Conservation (phyloP, 2,329 filamentous ascomycete genomes). For the Colletotrichum nymphaeae region DNA sequence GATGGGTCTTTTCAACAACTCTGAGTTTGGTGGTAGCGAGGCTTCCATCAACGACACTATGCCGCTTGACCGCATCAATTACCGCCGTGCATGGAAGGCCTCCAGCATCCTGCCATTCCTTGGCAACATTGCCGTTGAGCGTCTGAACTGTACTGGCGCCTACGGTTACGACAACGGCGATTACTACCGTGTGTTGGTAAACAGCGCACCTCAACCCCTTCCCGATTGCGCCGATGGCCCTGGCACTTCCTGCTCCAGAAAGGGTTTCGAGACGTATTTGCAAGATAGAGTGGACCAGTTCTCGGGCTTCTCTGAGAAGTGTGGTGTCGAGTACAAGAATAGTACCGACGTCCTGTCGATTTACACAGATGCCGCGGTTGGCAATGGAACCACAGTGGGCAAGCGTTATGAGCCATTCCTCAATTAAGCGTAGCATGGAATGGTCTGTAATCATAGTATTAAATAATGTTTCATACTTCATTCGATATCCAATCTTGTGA, state of each 20-base stretch:
- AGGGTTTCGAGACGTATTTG: conserved; percentile 52
- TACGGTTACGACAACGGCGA: conserved; percentile 65
- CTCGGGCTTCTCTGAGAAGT: conserved; percentile 53
- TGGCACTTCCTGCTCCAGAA: conserved; percentile 54
- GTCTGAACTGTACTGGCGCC: conserved; percentile 68
- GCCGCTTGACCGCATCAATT: conserved; percentile 71
- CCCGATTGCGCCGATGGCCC: conserved; percentile 56
- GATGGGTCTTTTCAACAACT: conserved; percentile 78
- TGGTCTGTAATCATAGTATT: background rate
- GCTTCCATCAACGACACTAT: conserved; percentile 70
- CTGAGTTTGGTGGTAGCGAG: conserved; percentile 59
- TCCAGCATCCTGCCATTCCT: conserved; percentile 74
- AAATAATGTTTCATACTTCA: background rate
- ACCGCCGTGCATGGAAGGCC: conserved; percentile 71
- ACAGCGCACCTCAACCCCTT: conserved; percentile 55
- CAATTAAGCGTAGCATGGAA: background rate
- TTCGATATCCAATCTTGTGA: background rate
- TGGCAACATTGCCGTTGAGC: conserved; percentile 74
- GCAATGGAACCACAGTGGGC: conserved; percentile 42
- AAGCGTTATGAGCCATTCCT: conserved; percentile 37
- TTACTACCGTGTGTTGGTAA: conserved; percentile 58
- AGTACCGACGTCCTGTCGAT: conserved; percentile 49
- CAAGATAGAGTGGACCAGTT: conserved; percentile 50
- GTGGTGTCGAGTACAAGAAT: conserved; percentile 48
- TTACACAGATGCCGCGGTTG: conserved; percentile 41